Percentiles rank a stretch among this genome's conserved stretches.
Evolutionary conservation across 2,329 filamentous ascomycete genomes (phyloP).

Genomic region (Cercospora sp.): DNA sequence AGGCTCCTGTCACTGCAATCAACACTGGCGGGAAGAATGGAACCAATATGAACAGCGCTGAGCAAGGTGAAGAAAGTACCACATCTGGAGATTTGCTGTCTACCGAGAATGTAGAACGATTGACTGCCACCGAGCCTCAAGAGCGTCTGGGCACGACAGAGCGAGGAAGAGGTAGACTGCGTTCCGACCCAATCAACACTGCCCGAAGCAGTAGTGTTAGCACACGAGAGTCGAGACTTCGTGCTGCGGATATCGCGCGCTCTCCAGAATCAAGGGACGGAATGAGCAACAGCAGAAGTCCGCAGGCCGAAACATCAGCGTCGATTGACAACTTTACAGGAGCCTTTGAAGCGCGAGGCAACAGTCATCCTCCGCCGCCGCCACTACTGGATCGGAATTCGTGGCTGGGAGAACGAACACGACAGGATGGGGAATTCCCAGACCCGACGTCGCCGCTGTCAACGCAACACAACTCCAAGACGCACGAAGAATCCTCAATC

Average conservation of each 20-base stretch:
- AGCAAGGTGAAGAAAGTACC: not conserved
- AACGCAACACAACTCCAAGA: not conserved
- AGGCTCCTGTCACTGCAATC: slow-evolving; percentile 5
- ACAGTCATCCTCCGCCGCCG: not conserved
- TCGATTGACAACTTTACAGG: not conserved
- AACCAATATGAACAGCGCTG: not conserved
- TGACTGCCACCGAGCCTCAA: not conserved
- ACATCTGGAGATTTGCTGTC: not conserved
- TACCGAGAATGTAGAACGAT: not conserved
- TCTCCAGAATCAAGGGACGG: not conserved
- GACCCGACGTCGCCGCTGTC: not conserved
- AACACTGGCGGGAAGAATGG: not conserved
- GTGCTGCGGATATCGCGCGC: not conserved
- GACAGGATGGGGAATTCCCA: not conserved
- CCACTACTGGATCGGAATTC: not conserved
- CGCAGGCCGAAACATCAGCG: not conserved
- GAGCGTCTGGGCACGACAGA: not conserved
- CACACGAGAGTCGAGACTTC: not conserved
- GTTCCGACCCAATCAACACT: not conserved
- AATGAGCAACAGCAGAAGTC: not conserved
- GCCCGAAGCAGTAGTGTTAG: slow-evolving; percentile 3
- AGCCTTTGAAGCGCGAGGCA: not conserved
- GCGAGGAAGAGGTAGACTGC: not conserved
- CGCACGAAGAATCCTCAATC: not conserved
- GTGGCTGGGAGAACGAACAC: not conserved